A percentile compares a stretch with the other conserved stretches of the same genome.
Conservation (phyloP, 305 asterid genomes). For the Fraxinus floribunda region DNA sequence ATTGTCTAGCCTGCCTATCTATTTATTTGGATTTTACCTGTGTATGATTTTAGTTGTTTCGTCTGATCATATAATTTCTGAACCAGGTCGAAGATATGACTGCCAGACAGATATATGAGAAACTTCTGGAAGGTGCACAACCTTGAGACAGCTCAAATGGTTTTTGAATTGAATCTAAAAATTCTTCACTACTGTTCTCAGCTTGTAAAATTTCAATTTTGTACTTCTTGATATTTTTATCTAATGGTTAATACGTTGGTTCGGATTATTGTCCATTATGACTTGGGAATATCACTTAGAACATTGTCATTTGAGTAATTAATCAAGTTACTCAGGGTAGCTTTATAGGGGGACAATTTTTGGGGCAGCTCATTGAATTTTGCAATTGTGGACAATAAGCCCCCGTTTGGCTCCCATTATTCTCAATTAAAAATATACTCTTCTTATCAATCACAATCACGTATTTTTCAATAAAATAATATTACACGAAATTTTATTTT, state of each 20-base stretch:
- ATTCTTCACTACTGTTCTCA: background rate
- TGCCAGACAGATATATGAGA: slow-evolving; percentile 71
- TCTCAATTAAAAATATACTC: too few relatives aligned
- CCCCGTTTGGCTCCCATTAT: too few relatives aligned
- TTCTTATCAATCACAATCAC: too few relatives aligned
- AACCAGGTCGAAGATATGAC: slow-evolving; percentile 73
- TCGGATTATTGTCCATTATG: background rate
- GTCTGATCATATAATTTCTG: background rate
- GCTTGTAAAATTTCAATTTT: background rate
- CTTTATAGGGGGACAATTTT: too few relatives aligned
- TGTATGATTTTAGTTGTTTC: background rate
- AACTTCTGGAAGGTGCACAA: slow-evolving; percentile 75
- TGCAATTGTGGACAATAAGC: too few relatives aligned
- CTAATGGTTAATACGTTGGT: background rate
- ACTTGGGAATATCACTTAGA: background rate
- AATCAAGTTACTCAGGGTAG: too few relatives aligned
- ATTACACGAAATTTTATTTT: too few relatives aligned
- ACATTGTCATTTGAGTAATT: background rate
- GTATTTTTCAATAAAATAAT: too few relatives aligned
- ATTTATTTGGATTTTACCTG: background rate
- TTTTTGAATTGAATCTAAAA: background rate
- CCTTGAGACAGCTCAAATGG: slow-evolving; percentile 38
- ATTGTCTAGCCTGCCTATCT: background rate
- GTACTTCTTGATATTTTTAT: slow-evolving; percentile 12
- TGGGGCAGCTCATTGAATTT: too few relatives aligned